Evolutionary conservation across 805 yeast genomes (phyloP).

Genomic region (Metschnikowia reukaufii): DNA sequence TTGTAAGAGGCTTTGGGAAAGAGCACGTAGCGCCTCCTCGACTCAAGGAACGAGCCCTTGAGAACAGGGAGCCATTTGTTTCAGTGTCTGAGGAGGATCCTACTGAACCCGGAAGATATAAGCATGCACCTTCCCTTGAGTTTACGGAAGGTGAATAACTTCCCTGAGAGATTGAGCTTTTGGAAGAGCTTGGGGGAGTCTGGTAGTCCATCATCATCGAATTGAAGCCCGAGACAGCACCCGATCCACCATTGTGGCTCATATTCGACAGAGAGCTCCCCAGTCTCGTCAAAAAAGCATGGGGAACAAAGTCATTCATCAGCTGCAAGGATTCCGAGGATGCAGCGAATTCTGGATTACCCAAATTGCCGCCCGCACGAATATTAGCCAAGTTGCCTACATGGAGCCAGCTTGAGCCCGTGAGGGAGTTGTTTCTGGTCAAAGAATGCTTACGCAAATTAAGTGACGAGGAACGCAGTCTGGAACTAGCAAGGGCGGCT

Average conservation of each 20-base stretch:
- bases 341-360: conserved; percentile 24
- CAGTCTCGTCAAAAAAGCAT: conserved; percentile 33
- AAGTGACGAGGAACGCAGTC: conserved; percentile 38
- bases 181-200: conserved; percentile 39
- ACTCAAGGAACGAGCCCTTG: conserved; percentile 16
- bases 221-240: conserved; percentile 23
- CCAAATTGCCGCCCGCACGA: conserved; percentile 23
- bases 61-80: conserved; percentile 25
- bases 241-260: conserved; percentile 15
- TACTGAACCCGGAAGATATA: conserved; percentile 6
- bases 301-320: conserved; percentile 46
- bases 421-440: conserved; percentile 41
- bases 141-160: conserved; percentile 18
- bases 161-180: conserved; percentile 29
- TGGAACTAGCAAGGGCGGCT: conserved; percentile 19
- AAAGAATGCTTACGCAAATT: conserved; percentile 44
- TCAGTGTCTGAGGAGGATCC: conserved; percentile 28
- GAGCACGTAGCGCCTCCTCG: conserved; percentile 22
- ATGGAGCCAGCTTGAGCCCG: conserved; percentile 42
- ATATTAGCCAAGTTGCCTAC: conserved; percentile 42
- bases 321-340: conserved; percentile 45
- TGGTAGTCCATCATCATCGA: conserved; percentile 43
- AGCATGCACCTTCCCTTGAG: conserved; percentile 3
- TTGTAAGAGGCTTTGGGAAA: conserved; percentile 37
- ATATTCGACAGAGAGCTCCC: conserved; percentile 23